Base-by-base conservation (phyloP, 2,329 filamentous ascomycete genomes). In the Macrophomina phaseolina region DNA sequence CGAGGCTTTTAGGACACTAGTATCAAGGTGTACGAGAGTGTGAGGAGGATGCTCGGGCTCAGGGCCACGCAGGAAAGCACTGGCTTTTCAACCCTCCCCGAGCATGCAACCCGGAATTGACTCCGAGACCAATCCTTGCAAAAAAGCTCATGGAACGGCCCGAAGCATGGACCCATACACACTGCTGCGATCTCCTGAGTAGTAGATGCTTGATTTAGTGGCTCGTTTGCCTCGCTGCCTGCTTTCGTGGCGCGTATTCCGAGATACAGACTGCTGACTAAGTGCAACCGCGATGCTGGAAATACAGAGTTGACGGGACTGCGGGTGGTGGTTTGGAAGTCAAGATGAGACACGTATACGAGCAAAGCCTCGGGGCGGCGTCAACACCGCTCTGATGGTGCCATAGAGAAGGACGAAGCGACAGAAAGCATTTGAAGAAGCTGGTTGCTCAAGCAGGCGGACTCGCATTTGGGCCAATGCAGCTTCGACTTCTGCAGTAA, bases 161-260 rank as follows among this genome's bases (percentile, higher is more conserved):
- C 58, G 58, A 49, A 30, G 42, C 58, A 32, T 28, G 53, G 5
- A 16, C 18, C 11, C 18, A 42, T 23, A 38, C 38, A 46, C 38
- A 11, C 40, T 14, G 55, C 12, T 3, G 40, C 32, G 32, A 16
- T 53, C 7, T 42, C 14, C 36, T 12, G 28, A 16, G 28, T 38
- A 28, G 18, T 16, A 18, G 38, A 23, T 16, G n/a, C 28, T 32
- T 60, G 55, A 45, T 11, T 38, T 34, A 32, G 34, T n/a, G 8
- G 12, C 28, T 28, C 32, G 45, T 34, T 53, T 52, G 61, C 61
- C 48, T 53, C 6, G 36, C 53, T 18, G 48, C 48, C 61, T 64
- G 30, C 48, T 62, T 61, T 36, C 23, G 18, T 9, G 48, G 4
- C 11, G 23, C 0, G 9, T 16, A 18, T 16, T 49, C 4, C 9